These are phyloP conservation scores for Voacanga thouarsii DNA, from an alignment of 257 asterid genomes.

Conservation along the genomic window DNA sequence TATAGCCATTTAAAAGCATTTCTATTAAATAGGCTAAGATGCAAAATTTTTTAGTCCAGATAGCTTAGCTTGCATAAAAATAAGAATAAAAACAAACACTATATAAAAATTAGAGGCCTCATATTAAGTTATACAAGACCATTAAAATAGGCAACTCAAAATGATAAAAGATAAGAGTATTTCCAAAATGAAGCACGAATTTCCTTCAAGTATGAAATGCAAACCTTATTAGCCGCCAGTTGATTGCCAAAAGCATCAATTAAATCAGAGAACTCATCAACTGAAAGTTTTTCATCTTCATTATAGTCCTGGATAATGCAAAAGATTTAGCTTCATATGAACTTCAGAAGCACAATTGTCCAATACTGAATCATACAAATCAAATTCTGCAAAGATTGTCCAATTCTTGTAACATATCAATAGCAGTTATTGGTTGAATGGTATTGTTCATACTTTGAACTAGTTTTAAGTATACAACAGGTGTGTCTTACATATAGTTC, in stretches of 20 bases:
- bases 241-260: conserved; percentile 94
- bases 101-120: neutral
- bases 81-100: neutral
- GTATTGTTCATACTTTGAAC: neutral
- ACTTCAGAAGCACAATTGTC: neutral
- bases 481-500: neutral
- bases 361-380: neutral
- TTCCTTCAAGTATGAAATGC: conserved; percentile 14
- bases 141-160: neutral
- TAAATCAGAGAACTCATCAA: conserved; percentile 68
- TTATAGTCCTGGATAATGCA: conserved; percentile 66
- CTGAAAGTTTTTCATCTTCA: conserved; percentile 79
- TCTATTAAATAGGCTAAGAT: neutral
- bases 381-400: neutral
- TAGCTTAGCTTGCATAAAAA: neutral
- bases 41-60: neutral
- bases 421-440: neutral
- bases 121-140: neutral
- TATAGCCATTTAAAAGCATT: neutral
- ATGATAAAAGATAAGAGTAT: conserved; percentile 1
- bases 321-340: conserved; percentile 16
- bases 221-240: conserved; percentile 82
- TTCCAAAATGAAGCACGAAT: conserved; percentile 14
- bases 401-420: neutral
- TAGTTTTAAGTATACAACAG: neutral